Conservation (phyloP, 148 eudicot genomes). For the Polygonum maritimum region DNA sequence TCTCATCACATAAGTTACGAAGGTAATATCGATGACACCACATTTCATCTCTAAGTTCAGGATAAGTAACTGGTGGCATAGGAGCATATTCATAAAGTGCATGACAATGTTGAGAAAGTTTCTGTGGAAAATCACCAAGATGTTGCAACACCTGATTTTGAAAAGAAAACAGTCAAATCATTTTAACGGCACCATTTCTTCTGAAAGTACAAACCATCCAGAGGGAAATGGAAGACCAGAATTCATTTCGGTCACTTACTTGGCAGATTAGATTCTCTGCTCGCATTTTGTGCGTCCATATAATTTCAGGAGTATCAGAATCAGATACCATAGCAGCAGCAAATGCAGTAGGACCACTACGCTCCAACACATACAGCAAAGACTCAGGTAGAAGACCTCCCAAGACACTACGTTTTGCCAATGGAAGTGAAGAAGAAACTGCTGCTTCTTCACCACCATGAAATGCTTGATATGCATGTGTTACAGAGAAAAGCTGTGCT, state of each 20-base stretch:
- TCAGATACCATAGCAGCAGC: constrained; percentile 99
- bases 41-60: constrained; percentile 94
- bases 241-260: constrained; percentile 33
- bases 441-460: constrained; percentile 99
- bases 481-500: constrained; percentile 77
- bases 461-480: constrained; percentile 96
- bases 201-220: not conserved
- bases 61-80: constrained; percentile 98
- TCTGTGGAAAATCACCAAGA: constrained; percentile 98
- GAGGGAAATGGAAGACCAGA: not conserved
- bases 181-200: not conserved
- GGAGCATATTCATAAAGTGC: constrained; percentile 97
- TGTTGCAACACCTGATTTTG: constrained; percentile 84
- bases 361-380: constrained; percentile 86
- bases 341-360: constrained; percentile 90
- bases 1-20: constrained; percentile 90
- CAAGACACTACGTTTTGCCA: constrained; percentile 96
- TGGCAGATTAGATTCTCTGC: constrained; percentile 94
- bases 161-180: constrained; percentile 3
- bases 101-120: constrained; percentile 92
- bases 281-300: constrained; percentile 99
- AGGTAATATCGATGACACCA: constrained; percentile 99
- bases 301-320: constrained; percentile 98
- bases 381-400: constrained; percentile 99
- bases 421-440: constrained; percentile 86